These are phyloP conservation scores for Danielia reshetovae DNA, from an alignment of 805 yeast species.

Conservation along the genomic window DNA sequence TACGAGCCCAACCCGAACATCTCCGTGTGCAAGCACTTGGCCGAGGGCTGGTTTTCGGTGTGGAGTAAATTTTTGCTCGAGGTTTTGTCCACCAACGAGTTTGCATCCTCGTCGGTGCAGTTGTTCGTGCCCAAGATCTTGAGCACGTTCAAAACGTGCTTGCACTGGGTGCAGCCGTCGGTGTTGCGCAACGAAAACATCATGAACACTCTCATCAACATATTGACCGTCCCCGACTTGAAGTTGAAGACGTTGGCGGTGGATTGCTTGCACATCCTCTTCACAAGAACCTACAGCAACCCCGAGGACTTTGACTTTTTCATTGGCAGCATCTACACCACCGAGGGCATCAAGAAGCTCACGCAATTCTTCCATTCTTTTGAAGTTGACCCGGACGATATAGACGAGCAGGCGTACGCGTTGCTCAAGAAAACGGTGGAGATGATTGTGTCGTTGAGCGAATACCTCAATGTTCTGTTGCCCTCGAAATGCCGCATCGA, in stretches of 20 bases:
- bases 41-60: constrained; percentile 81
- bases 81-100: constrained; percentile 27
- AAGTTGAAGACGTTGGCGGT: constrained; percentile 77
- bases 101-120: constrained; percentile 25
- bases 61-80: constrained; percentile 52
- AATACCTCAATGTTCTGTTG: constrained; percentile 55
- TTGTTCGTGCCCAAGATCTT: constrained; percentile 62
- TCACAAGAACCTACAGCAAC: constrained; percentile 69
- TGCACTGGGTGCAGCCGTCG: constrained; percentile 85
- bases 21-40: constrained; percentile 58
- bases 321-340: constrained; percentile 71
- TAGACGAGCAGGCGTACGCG: constrained; percentile 78
- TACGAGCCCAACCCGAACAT: constrained; percentile 66
- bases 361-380: constrained; percentile 59
- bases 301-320: constrained; percentile 71
- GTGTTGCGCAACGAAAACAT: constrained; percentile 66
- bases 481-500: constrained; percentile 37
- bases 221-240: constrained; percentile 57
- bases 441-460: constrained; percentile 84
- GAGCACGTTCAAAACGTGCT: constrained; percentile 81
- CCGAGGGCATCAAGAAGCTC: constrained; percentile 70
- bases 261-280: constrained; percentile 85
- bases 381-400: constrained; percentile 60
- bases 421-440: constrained; percentile 87
- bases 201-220: constrained; percentile 55